Base-by-base conservation (phyloP, 2,329 filamentous ascomycete species). In the Exophiala bonariae region DNA sequence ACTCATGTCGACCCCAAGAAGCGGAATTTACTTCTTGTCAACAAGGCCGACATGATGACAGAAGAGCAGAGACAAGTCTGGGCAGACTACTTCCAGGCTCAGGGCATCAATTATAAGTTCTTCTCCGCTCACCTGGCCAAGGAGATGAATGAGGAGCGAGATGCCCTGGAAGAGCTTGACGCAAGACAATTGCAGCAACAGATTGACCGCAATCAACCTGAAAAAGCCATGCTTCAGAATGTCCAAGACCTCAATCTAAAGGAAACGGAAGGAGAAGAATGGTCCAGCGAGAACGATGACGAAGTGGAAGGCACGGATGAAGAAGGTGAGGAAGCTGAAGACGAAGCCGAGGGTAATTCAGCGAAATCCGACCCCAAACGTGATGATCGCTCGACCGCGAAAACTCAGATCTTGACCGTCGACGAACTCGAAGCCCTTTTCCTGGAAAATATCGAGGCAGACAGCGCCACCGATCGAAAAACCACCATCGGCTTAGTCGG, bases 31-130 rank as follows among this genome's bases (percentile, higher is more conserved):
- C 68, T 99, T 46, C 76, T 99, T 45, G 92, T 99, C 63, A 99
- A 99, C 77, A 99, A 99, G 77, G 91, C 93, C 36, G 93, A 99
- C 71, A 96, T 99, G 93, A 91, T 99, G 88, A 95, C 91, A 1
- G 68, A 83, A 38, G 82, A 82, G 61, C 95, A 99, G 72, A 78
- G 93, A 56, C 79, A 79, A 56, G 76, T 78, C 1, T 99, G 93
- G 93, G 91, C 91, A 3, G 81, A 86, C 58, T 89, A 96, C 64
- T 89, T 99, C 59, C 85, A 85, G 58, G 75, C 83, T 58, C 82
- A 86, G 19, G 82, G 84, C 20, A 95, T 99, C 63, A 82, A 87
- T 44, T 99, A 93, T 76, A 87, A 86, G 61, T 99, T 97, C 75
- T 99, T 99, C 75, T 99, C 95, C 1, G 93, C 93, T 1, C 83